Percentiles rank a stretch among this genome's conserved stretches.
Conservation (phyloP, 2,329 filamentous ascomycete species). For the Parascedosporium putredinis region DNA sequence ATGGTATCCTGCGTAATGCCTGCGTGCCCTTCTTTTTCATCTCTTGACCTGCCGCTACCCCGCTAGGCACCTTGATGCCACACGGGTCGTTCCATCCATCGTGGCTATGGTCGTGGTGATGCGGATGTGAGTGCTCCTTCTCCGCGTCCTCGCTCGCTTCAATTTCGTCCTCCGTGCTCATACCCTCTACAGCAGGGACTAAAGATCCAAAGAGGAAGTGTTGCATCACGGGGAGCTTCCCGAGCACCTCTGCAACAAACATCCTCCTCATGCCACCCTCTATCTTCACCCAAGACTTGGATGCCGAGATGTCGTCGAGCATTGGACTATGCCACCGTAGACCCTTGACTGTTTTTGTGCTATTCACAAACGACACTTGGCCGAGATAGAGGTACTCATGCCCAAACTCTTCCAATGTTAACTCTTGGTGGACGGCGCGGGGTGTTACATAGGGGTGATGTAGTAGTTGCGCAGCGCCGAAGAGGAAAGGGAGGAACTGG, state of each 20-base stretch:
- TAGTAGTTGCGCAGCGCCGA: slow-evolving; percentile 82
- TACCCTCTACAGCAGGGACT: slow-evolving; percentile 68
- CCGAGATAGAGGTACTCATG: slow-evolving; percentile 82
- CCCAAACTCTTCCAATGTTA: slow-evolving; percentile 78
- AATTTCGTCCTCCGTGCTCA: slow-evolving; percentile 58
- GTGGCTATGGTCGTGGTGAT: slow-evolving; percentile 60
- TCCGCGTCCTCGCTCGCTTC: slow-evolving; percentile 36
- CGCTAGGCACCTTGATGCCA: slow-evolving; percentile 93
- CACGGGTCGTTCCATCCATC: slow-evolving; percentile 91
- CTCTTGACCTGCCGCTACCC: slow-evolving; percentile 81
- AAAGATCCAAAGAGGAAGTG: slow-evolving; percentile 91
- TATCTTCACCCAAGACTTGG: slow-evolving; percentile 84
- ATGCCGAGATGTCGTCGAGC: slow-evolving; percentile 92
- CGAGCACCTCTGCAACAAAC: slow-evolving; percentile 87
- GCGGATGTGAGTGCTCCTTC: slow-evolving; percentile 51
- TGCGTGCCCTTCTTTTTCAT: slow-evolving; percentile 63
- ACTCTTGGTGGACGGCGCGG: slow-evolving; percentile 73
- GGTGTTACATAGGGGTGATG: slow-evolving; percentile 74
- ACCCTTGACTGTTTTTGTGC: slow-evolving; percentile 90
- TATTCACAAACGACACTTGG: slow-evolving; percentile 89
- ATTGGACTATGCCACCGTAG: slow-evolving; percentile 95
- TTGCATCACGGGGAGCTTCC: slow-evolving; percentile 95
- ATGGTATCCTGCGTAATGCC: slow-evolving; percentile 63
- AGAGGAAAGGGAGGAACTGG: slow-evolving; percentile 90
- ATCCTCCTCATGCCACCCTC: slow-evolving; percentile 93